phyloP scores from a whole-genome alignment of 163 green algal genomes.

The Volvox carteri region DNA sequence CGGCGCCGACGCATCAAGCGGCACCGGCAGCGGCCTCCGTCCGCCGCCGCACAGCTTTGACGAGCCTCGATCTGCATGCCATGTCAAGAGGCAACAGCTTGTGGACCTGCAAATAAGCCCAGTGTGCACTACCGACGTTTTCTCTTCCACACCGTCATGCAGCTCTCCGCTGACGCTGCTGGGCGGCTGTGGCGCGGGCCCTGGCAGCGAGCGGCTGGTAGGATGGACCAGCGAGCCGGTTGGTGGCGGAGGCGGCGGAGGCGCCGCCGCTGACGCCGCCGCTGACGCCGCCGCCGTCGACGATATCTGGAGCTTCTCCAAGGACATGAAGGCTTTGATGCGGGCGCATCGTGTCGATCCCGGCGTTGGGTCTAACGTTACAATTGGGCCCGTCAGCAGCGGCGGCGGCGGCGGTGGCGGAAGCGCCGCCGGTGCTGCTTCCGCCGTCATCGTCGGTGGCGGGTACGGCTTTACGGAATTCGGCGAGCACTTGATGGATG shows the following conservation, averaged over 20 bases:
- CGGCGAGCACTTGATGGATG: slow-evolving; percentile 30
- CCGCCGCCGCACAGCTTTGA: slow-evolving; percentile 6
- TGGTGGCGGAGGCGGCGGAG: background rate
- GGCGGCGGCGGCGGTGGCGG: too few species aligned
- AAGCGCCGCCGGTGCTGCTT: too few species aligned
- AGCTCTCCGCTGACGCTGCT: slow-evolving; percentile 10
- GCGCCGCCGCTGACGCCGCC: too few species aligned
- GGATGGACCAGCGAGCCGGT: background rate
- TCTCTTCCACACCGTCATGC: slow-evolving; percentile 2
- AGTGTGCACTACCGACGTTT: background rate
- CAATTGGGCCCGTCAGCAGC: too few species aligned
- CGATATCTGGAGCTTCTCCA: background rate
- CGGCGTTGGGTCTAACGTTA: too few species aligned
- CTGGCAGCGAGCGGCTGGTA: background rate
- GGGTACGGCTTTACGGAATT: background rate
- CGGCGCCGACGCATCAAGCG: background rate
- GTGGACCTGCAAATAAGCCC: slow-evolving; percentile 15
- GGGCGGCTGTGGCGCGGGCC: background rate
- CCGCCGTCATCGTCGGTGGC: background rate
- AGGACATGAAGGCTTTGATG: background rate
- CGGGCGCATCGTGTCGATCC: background rate
- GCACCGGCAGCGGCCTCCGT: background rate
- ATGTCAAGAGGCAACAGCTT: background rate
- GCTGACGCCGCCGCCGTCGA: background rate
- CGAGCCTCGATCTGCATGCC: background rate